A percentile compares a stretch with the other conserved stretches of the same genome.
Conservation (phyloP, 768 basidiomycete genomes). For the Kwoniella shandongensis region DNA sequence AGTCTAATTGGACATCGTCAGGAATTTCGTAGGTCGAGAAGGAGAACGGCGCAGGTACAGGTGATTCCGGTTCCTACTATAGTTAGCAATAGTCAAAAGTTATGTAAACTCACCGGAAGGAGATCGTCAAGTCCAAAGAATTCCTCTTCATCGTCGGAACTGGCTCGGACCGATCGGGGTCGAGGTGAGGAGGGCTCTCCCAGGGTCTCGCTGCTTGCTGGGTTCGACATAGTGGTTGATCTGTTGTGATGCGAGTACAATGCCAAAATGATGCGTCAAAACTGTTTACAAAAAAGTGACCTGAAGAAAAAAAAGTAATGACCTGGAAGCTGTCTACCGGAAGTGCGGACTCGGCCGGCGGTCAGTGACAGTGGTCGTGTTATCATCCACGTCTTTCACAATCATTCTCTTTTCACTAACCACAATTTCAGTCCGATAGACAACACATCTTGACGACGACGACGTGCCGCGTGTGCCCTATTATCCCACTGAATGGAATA, state of each 20-base stretch:
- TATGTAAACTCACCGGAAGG: slow-evolving; percentile 34
- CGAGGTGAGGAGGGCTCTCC: slow-evolving; percentile 9
- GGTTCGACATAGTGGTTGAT: too few relatives aligned
- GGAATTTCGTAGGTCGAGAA: slow-evolving; percentile 40
- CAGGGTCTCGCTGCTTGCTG: neutral
- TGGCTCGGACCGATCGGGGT: neutral
- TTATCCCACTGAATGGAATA: too few relatives aligned
- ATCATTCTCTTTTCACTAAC: neutral
- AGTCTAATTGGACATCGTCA: slow-evolving; percentile 18
- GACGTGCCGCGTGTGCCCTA: too few relatives aligned
- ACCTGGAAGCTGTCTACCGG: too few relatives aligned
- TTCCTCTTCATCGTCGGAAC: slow-evolving; percentile 28
- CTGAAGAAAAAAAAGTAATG: too few relatives aligned
- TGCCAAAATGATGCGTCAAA: too few relatives aligned
- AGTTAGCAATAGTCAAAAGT: neutral
- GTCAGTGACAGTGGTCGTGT: neutral
- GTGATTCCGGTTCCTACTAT: slow-evolving; percentile 45
- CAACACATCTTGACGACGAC: neutral
- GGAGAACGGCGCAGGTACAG: slow-evolving; percentile 42
- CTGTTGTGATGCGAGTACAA: too few relatives aligned
- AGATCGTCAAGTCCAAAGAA: slow-evolving; percentile 42
- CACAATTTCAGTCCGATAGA: neutral
- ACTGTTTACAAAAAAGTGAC: too few relatives aligned
- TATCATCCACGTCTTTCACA: neutral
- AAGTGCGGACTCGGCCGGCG: too few relatives aligned